phyloP scores from a whole-genome alignment of 352 stramenopile species.

The Globisporangium ultimum region DNA sequence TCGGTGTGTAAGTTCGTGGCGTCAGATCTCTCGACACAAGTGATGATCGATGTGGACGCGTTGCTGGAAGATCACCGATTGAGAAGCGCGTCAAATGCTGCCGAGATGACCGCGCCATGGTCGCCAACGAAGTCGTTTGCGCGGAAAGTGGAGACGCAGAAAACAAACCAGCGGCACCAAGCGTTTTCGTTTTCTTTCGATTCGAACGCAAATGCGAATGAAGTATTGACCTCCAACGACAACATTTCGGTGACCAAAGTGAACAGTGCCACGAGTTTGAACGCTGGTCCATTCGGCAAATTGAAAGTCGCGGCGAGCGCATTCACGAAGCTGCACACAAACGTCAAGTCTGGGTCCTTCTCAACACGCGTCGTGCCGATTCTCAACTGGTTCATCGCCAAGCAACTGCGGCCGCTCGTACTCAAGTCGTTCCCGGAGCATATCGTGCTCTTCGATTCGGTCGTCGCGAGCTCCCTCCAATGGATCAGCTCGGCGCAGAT shows the following conservation, averaged over 20 bases:
- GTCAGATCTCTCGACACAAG: constrained; percentile 45
- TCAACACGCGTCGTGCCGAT: constrained; percentile 38
- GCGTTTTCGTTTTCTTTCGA: constrained; percentile 31
- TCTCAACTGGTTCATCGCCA: constrained; percentile 35
- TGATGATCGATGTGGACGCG: constrained; percentile 58
- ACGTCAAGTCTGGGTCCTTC: constrained; percentile 50
- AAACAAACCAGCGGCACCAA: constrained; percentile 29
- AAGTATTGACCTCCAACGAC: constrained; percentile 9
- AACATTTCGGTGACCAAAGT: constrained; percentile 2
- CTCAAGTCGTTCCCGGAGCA: constrained; percentile 51
- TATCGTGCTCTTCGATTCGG: constrained; percentile 50
- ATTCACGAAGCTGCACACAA: constrained; percentile 66
- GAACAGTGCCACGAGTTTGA: constrained; percentile 8
- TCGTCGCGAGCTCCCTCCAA: constrained; percentile 33
- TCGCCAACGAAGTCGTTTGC: constrained; percentile 29
- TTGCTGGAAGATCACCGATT: constrained; percentile 41
- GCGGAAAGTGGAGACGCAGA: constrained; percentile 21
- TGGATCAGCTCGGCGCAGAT: constrained; percentile 43
- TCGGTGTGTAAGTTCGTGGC: constrained; percentile 38
- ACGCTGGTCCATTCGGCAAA: constrained; percentile 10
- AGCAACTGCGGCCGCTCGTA: constrained; percentile 35
- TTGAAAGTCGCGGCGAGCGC: constrained; percentile 40
- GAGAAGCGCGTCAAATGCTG: constrained; percentile 25
- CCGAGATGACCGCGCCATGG: constrained; percentile 32
- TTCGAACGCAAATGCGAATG: constrained; percentile 3